phyloP scores from a whole-genome alignment of 78 protist species.

The Dictyostelium intermedium region DNA sequence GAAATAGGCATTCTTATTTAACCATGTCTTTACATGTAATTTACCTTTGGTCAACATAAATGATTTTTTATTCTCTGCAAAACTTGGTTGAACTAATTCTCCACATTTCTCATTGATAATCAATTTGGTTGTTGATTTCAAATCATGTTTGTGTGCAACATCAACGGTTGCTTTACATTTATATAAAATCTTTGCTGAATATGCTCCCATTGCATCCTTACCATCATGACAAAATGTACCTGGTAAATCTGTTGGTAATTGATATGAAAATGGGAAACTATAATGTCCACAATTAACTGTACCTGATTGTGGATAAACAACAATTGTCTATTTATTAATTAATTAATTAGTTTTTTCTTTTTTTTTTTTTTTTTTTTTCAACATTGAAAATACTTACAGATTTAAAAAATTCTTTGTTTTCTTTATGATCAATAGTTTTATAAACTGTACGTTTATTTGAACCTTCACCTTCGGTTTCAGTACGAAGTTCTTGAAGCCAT shows the following conservation, averaged over 20 bases:
- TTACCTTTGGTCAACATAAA: slow-evolving; percentile 68
- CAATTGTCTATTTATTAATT: neutral
- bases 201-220: slow-evolving; percentile 27
- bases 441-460: slow-evolving; percentile 34
- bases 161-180: slow-evolving; percentile 73
- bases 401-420: slow-evolving; percentile 66
- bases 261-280: slow-evolving; percentile 73
- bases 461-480: slow-evolving; percentile 65
- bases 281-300: slow-evolving; percentile 62
- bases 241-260: slow-evolving; percentile 71
- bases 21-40: slow-evolving; percentile 43
- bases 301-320: slow-evolving; percentile 38
- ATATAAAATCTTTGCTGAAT: slow-evolving; percentile 57
- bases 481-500: slow-evolving; percentile 57
- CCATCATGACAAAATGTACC: slow-evolving; percentile 79
- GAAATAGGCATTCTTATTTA: slow-evolving; percentile 71
- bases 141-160: slow-evolving; percentile 49
- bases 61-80: slow-evolving; percentile 50
- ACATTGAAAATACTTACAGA: neutral
- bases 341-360: neutral
- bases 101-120: slow-evolving; percentile 59
- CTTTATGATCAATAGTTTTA: slow-evolving; percentile 59
- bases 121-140: slow-evolving; percentile 26
- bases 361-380: neutral
- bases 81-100: slow-evolving; percentile 52